Conservation (phyloP, 2,329 filamentous ascomycete genomes). For the Pseudogymnoascus sp. region DNA sequence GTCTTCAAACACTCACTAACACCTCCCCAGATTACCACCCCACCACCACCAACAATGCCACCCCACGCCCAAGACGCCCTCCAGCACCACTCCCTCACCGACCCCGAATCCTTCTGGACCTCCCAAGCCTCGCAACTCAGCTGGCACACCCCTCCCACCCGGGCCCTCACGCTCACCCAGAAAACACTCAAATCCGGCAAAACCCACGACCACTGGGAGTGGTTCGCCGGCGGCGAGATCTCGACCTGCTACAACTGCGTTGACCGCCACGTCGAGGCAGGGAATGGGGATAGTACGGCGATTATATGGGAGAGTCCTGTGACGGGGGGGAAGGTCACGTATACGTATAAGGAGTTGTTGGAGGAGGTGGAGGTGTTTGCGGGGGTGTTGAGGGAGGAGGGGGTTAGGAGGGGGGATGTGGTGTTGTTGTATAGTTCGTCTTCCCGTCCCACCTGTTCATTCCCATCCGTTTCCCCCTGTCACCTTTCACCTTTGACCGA, state of each 20-base stretch:
- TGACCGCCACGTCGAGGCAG: slow-evolving; percentile 75
- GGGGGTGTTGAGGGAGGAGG: slow-evolving; percentile 72
- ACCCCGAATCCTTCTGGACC: slow-evolving; percentile 67
- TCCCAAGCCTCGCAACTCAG: slow-evolving; percentile 64
- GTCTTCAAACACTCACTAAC: neutral
- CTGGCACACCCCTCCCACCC: slow-evolving; percentile 78
- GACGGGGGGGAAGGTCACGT: slow-evolving; percentile 59
- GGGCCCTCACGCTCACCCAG: slow-evolving; percentile 48
- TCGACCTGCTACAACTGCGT: slow-evolving; percentile 89
- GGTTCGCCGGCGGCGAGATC: slow-evolving; percentile 84
- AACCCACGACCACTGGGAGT: slow-evolving; percentile 72
- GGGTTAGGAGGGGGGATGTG: slow-evolving; percentile 74
- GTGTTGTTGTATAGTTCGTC: slow-evolving; percentile 77
- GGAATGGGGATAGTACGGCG: slow-evolving; percentile 64
- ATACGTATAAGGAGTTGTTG: slow-evolving; percentile 68
- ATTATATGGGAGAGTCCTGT: slow-evolving; percentile 87
- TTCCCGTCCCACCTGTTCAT: neutral
- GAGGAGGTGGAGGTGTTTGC: slow-evolving; percentile 75
- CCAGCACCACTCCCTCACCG: slow-evolving; percentile 45
- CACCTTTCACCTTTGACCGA: slow-evolving; percentile 14
- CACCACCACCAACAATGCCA: slow-evolving; percentile 16
- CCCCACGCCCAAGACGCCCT: slow-evolving; percentile 27
- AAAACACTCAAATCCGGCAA: slow-evolving; percentile 55
- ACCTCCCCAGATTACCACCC: neutral
- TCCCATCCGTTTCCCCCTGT: too few relatives aligned